Evolutionary conservation across 2,329 filamentous ascomycete species (phyloP).

Genomic region (Botrytis elliptica): DNA sequence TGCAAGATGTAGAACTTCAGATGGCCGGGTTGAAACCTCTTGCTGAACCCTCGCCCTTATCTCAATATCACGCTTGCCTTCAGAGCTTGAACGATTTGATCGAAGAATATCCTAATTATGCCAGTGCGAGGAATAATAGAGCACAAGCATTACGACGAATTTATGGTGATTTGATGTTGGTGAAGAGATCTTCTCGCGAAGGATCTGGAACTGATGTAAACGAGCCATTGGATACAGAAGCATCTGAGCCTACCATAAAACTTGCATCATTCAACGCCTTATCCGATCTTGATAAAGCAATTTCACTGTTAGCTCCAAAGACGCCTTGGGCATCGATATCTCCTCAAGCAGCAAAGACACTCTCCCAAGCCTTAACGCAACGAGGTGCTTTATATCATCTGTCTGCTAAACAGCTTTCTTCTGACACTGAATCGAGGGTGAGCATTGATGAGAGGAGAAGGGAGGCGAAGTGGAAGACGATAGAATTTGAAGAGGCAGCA

Average conservation of each 20-base stretch:
- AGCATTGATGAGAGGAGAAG: slow-evolving; percentile 16
- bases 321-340: slow-evolving; percentile 56
- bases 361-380: slow-evolving; percentile 71
- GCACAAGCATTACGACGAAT: slow-evolving; percentile 64
- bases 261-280: slow-evolving; percentile 47
- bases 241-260: slow-evolving; percentile 45
- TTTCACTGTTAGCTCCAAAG: slow-evolving; percentile 56
- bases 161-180: slow-evolving; percentile 52
- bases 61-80: slow-evolving; percentile 50
- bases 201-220: slow-evolving; percentile 2
- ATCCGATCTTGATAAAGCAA: slow-evolving; percentile 56
- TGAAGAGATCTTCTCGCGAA: neutral
- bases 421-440: slow-evolving; percentile 27
- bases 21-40: slow-evolving; percentile 37
- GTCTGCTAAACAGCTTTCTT: slow-evolving; percentile 47
- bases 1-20: slow-evolving; percentile 56
- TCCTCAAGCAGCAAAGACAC: slow-evolving; percentile 60
- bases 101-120: slow-evolving; percentile 60
- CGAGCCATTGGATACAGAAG: slow-evolving; percentile 37
- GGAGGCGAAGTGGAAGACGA: slow-evolving; percentile 36
- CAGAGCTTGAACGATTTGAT: slow-evolving; percentile 56
- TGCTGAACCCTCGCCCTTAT: slow-evolving; percentile 36
- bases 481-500: slow-evolving; percentile 62
- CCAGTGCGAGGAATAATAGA: slow-evolving; percentile 72
- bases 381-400: slow-evolving; percentile 63